Evolutionary conservation across 2,329 filamentous ascomycete genomes (phyloP), one percentile per base, ranked within the genome.

Genomic region (Trichoderma endophyticum): DNA sequence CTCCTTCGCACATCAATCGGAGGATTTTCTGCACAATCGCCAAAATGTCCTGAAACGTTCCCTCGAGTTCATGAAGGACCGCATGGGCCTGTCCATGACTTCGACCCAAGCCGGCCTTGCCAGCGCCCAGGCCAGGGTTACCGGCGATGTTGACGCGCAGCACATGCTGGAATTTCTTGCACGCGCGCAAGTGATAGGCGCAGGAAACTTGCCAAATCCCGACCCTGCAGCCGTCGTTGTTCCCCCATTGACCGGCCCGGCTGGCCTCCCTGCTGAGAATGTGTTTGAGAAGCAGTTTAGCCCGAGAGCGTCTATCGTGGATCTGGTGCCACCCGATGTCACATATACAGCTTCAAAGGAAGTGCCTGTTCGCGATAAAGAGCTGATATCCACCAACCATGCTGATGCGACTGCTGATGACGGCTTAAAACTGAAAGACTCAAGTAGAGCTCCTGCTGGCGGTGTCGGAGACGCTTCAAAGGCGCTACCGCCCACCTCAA

Each of bases 21-120:
- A 97, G 78, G 95, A 98, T 74, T 90, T 94, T 74, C 87, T 98
- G 71, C 93, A 97, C 80, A 97, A 90, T 80, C 92, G 96, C 70
- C 95, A 98, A 80, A 97, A 94, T 84, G 92, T 97, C 39, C 81
- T 99, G 78, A 97, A 97, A 83, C 89, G 95, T 72, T 97, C 95
- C 9, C 91, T 98, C 79, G 96, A 98, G 81, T 98, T 98, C 79
- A 97, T 99, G 92, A 92, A 93, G 78, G 94, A 98, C 79, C 93
- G 93, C 75, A 88, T 97, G 82, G 93, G 93, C 74, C 95, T 94
- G 91, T 89, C 92, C 36, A 82, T 83, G 73, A 82, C 79, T 66
- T 87, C 91, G 36, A 89, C 89, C 67, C 92, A 92, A 78, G 89
- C 92, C 15, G 93, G 90, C 12, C 90, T 97, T 75, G 91, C 91